phyloP scores from a whole-genome alignment of 208 protist species.

The Trypanosoma melophagium region DNA sequence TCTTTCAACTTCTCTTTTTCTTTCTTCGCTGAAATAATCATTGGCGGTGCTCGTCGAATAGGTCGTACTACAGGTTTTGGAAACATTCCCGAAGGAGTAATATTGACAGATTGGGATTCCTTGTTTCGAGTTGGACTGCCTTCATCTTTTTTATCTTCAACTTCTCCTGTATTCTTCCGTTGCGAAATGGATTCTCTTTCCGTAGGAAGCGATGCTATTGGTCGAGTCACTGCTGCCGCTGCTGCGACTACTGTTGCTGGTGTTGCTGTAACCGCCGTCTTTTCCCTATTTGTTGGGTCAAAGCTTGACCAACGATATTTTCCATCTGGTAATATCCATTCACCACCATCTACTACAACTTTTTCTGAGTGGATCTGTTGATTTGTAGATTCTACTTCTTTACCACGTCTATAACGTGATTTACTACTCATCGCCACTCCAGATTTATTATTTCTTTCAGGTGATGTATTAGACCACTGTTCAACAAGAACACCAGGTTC shows the following conservation, averaged over 20 bases:
- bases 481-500: constrained; percentile 44
- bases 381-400: not conserved
- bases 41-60: not conserved
- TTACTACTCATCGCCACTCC: not conserved
- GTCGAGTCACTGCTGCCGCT: not conserved
- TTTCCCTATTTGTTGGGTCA: constrained; percentile 1
- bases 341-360: constrained; percentile 54
- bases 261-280: not conserved
- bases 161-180: not conserved
- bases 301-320: constrained; percentile 33
- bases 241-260: not conserved
- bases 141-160: not conserved
- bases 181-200: not conserved
- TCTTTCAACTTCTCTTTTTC: not conserved
- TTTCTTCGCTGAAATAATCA: not conserved
- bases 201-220: not conserved
- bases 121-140: not conserved
- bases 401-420: not conserved
- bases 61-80: not conserved
- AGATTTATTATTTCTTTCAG: not conserved
- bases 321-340: constrained; percentile 45
- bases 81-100: not conserved
- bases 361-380: constrained; percentile 11
- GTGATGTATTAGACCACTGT: not conserved
- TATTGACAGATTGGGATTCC: not conserved